phyloP scores from a whole-genome alignment of 495 filamentous ascomycete species.

The Penicillium cinerascens region DNA sequence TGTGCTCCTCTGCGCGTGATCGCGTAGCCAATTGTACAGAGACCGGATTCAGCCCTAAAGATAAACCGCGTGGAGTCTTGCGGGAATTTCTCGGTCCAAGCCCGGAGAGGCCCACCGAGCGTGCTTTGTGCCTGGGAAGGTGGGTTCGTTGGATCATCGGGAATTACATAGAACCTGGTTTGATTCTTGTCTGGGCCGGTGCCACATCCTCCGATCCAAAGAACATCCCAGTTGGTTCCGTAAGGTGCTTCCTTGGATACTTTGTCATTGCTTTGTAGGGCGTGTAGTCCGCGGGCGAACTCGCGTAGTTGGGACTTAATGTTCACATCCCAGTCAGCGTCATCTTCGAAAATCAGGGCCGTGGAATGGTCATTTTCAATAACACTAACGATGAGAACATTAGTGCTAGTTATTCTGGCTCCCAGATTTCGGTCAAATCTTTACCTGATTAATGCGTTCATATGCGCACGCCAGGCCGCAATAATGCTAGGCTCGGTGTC shows the following conservation, averaged over 20 bases:
- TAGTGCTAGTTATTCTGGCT: not conserved
- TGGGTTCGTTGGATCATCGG: constrained; percentile 28
- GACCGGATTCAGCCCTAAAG: constrained; percentile 23
- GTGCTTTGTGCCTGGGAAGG: constrained; percentile 12
- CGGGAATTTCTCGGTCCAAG: constrained; percentile 20
- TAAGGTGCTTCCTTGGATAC: constrained; percentile 44
- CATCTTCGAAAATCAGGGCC: constrained; percentile 57
- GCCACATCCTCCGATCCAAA: constrained; percentile 55
- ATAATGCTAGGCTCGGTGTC: constrained; percentile 10
- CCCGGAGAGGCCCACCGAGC: constrained; percentile 16
- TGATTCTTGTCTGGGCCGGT: constrained; percentile 21
- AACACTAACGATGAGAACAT: constrained; percentile 19
- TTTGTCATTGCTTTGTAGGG: constrained; percentile 23
- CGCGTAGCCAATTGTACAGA: constrained; percentile 42
- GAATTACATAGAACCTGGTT: constrained; percentile 27
- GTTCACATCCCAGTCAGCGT: constrained; percentile 55
- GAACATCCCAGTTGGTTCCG: constrained; percentile 55
- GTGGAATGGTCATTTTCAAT: constrained; percentile 42
- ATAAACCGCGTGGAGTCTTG: constrained; percentile 32
- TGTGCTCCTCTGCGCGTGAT: constrained; percentile 51
- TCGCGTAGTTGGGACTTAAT: constrained; percentile 50
- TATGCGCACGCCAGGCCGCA: constrained; percentile 38
- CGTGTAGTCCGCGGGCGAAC: constrained; percentile 35
- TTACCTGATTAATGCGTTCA: constrained; percentile 33
- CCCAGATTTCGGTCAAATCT: not conserved